These are phyloP conservation scores for Xanthoconium purpureum DNA, from an alignment of 768 basidiomycete genomes.

Conservation along the genomic window DNA sequence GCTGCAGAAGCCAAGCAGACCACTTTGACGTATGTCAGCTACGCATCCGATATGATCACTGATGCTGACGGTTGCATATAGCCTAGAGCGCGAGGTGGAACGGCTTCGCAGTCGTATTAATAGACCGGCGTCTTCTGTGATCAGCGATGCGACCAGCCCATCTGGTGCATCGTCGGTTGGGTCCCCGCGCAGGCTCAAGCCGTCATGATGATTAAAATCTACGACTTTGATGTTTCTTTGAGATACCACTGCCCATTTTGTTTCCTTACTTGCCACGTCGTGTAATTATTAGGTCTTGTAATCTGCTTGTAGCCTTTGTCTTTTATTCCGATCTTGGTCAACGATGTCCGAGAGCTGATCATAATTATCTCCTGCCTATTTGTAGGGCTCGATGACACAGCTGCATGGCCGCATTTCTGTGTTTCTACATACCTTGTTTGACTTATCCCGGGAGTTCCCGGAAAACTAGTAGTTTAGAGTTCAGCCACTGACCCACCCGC, in stretches of 20 bases:
- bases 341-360: background rate
- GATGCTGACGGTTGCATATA: slow-evolving; percentile 22
- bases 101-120: slow-evolving; percentile 62
- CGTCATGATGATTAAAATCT: slow-evolving; percentile 12
- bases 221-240: background rate
- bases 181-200: slow-evolving; percentile 29
- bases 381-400: too few species aligned
- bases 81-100: slow-evolving; percentile 68
- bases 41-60: background rate
- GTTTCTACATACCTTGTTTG: too few species aligned
- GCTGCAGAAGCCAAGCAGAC: slow-evolving; percentile 71
- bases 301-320: slow-evolving; percentile 16
- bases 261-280: background rate
- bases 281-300: slow-evolving; percentile 23
- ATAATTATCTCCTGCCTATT: too few species aligned
- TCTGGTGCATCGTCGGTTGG: slow-evolving; percentile 26
- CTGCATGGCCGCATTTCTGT: too few species aligned
- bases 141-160: slow-evolving; percentile 21
- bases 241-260: background rate
- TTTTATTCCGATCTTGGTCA: background rate
- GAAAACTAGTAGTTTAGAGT: slow-evolving; percentile 30
- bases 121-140: slow-evolving; percentile 46
- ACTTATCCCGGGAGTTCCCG: slow-evolving; percentile 22
- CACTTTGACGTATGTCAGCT: slow-evolving; percentile 53
- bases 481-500: slow-evolving; percentile 26